Evolutionary conservation across 1,284 basidiomycete species (phyloP), one percentile per base, ranked within the genome.

Genomic region (Hemileia vastatrix): DNA sequence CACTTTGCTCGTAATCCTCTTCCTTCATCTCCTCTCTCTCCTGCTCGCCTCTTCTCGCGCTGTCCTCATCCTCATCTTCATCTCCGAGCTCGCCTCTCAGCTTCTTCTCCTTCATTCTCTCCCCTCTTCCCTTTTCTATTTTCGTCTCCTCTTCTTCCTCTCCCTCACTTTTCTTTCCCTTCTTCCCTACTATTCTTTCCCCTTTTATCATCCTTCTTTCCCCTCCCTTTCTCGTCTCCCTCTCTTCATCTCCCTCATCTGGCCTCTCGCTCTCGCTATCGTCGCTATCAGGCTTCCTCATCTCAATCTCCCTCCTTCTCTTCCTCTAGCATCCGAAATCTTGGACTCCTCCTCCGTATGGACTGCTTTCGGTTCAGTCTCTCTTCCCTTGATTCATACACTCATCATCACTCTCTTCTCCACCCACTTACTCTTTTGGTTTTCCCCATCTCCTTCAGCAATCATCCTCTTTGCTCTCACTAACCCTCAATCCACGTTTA

Each of bases 201-300:
- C 13, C 51, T 53, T 27, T 54, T 40, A n/a, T 53, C 57, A 21
- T 44, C 61, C 48, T 44, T 52, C 36, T 63, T 65, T 64, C 13
- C 65, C 66, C 3, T 65, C 71, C 32, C 55, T 71, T 21, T 60
- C 64, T 8, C 48, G 67, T n/a, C 67, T 72, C 0, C 57, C 68
- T 3, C 64, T 56, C 40, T 19, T 71, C 40, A 54, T 69, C 8
- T 61, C 69, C 15, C 33, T 65, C 1, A 57, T 70, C 6, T 74
- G 71, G 66, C 72, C 71, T 1, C 32, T 72, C 32, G 64, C 69
- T 15, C 68, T 74, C 43, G 60, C 68, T 48, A 66, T 74, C 54
- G 66, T 74, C 54, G 70, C 63, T 31, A 57, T 72, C 18, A 69
- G 71, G 3, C 61, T 74, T 32, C 66, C 69, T 54, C 64, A 63